A percentile compares a stretch with the other conserved stretches of the same genome.
These are phyloP conservation scores for Ophiocordyceps robertsii DNA, from an alignment of 2,329 filamentous ascomycete species.

Conservation along the genomic window DNA sequence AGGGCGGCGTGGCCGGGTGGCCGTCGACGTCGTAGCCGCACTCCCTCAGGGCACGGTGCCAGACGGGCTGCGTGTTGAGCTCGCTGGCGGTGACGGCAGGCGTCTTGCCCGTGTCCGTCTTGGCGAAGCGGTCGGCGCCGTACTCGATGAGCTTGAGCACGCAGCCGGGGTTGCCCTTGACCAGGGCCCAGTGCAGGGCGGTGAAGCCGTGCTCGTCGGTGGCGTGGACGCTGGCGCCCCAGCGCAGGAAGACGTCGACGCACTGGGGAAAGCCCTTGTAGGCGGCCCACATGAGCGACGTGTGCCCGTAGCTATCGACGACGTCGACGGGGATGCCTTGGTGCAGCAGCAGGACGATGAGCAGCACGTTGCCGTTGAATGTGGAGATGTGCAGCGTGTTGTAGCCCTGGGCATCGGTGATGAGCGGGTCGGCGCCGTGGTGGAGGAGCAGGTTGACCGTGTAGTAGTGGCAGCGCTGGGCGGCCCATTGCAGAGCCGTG, in stretches of 20 bases:
- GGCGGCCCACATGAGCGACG: slow-evolving; percentile 94
- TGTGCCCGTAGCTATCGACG: slow-evolving; percentile 79
- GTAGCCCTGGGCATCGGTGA: slow-evolving; percentile 91
- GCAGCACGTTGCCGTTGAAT: slow-evolving; percentile 88
- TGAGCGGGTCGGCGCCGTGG: slow-evolving; percentile 80
- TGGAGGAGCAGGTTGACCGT: slow-evolving; percentile 85
- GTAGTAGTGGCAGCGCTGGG: slow-evolving; percentile 93
- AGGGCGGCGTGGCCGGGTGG: slow-evolving; percentile 53
- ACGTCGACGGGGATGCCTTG: slow-evolving; percentile 93
- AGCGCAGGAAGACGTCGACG: slow-evolving; percentile 83
- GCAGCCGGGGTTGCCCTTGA: slow-evolving; percentile 80
- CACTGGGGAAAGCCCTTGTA: slow-evolving; percentile 93
- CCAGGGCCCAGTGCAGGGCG: slow-evolving; percentile 88
- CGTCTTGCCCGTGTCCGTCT: slow-evolving; percentile 82
- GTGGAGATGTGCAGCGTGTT: slow-evolving; percentile 96
- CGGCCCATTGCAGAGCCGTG: slow-evolving; percentile 92
- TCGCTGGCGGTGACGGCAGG: slow-evolving; percentile 75
- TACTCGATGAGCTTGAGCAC: slow-evolving; percentile 94
- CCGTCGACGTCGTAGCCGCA: slow-evolving; percentile 74
- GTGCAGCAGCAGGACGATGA: slow-evolving; percentile 80
- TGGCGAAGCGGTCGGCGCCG: slow-evolving; percentile 82
- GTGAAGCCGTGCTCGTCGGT: slow-evolving; percentile 88
- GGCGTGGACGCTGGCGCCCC: slow-evolving; percentile 88
- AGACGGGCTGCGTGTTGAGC: slow-evolving; percentile 73
- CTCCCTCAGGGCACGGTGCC: slow-evolving; percentile 71